Conservation (phyloP, 2,329 filamentous ascomycete genomes). For the Verticillium dahliae region DNA sequence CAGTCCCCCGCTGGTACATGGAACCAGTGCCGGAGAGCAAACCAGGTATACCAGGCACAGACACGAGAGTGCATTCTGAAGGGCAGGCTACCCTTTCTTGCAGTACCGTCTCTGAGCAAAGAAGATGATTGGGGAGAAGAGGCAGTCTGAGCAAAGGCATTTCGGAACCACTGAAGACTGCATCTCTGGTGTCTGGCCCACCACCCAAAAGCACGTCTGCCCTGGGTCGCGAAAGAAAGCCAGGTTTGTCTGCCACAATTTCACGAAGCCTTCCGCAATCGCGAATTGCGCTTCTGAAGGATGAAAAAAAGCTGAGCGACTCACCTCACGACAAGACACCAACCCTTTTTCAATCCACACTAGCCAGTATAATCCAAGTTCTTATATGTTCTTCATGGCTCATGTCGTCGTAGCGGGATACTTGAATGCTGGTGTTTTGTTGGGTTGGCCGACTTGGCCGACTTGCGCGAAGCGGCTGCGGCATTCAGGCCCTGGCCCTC, state of each 20-base stretch:
- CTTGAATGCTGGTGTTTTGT: neutral
- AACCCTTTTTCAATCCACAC: no score
- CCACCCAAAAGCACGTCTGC: neutral
- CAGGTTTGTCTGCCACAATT: neutral
- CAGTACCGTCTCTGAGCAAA: neutral
- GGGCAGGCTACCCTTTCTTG: neutral
- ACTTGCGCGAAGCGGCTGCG: neutral
- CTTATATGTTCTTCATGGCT: neutral
- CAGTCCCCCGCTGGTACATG: slow-evolving; percentile 9
- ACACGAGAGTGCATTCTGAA: neutral
- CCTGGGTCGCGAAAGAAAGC: neutral
- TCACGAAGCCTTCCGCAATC: neutral
- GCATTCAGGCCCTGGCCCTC: neutral
- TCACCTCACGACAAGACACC: no score
- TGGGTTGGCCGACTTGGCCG: neutral
- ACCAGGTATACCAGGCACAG: slow-evolving; percentile 1
- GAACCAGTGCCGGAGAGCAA: slow-evolving; percentile 1
- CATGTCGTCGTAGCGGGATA: neutral
- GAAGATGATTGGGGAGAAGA: neutral
- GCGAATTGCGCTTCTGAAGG: no score
- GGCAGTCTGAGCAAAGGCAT: neutral
- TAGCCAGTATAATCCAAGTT: no score
- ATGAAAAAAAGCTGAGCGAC: no score
- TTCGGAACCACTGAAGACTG: neutral
- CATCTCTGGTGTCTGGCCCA: neutral